Base-by-base conservation (phyloP, 371 early-diverging fungal species). In the Mucor lusitanicus region DNA sequence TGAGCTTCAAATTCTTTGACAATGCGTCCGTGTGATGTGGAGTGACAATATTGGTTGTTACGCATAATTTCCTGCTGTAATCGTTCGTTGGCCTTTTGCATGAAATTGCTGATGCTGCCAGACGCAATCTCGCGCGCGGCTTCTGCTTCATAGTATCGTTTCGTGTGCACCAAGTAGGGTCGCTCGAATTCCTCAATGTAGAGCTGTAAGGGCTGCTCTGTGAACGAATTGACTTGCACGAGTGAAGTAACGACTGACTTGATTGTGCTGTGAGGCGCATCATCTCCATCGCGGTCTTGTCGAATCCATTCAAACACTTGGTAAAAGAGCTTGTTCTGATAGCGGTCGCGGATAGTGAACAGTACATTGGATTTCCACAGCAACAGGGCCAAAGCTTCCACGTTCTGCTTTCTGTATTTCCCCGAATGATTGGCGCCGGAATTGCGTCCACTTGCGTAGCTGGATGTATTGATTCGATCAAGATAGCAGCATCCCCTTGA, bases 181-280 rank as follows among this genome's bases (percentile, higher is more conserved):
- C 80, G 74, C 73, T 95, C 96, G 75, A 93, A 94, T 68, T 91
- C 90, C 54, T 93, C 91, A 15, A 90, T 83, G 67, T 95, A 95
- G 4, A 93, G 74, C 40, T 87, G 85, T 17, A 92, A 71, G 12
- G 89, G 91, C 46, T 88, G 84, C 7, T 91, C 90, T 12, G 88
- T 86, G 65, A 88, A 87, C n/a, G 82, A 75, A 68, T 91, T 90
- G 23, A 92, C 73, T 23, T 88, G 80, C 17, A 93, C 95, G 78
- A 80, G 57, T 1, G 91, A 92, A 9, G 85, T 79, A 5, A 90
- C 85, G 0, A 87, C 80, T 4, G 81, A 81, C 30, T 83, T 77
- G 33, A 92, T 81, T 0, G 83, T 85, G 21, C 85, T 81, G 35
- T 85, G 77, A 28, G 85, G 84, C 42, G 88, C 83, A 28, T 85